These are phyloP conservation scores for Tetracladium setigerum DNA, from an alignment of 495 filamentous ascomycete species.

Conservation along the genomic window DNA sequence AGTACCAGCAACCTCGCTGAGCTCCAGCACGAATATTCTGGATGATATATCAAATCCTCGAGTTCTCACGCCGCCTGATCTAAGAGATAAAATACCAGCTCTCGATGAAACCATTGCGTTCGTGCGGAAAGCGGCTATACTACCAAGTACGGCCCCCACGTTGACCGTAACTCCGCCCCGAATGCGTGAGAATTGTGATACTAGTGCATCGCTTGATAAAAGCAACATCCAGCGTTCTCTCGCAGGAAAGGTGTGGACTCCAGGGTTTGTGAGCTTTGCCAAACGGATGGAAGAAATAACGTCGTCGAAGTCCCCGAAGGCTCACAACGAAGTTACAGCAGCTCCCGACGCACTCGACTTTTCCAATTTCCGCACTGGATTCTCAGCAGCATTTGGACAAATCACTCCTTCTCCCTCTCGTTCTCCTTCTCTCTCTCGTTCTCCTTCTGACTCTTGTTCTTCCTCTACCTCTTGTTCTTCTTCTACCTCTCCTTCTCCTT, in stretches of 20 bases:
- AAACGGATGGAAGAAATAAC: neutral
- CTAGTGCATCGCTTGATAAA: neutral
- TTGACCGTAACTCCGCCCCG: conserved; percentile 4
- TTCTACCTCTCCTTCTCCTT: too few relatives aligned
- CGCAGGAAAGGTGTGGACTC: neutral
- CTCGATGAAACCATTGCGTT: conserved; percentile 3
- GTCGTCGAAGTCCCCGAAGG: neutral
- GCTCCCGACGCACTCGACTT: conserved; percentile 2
- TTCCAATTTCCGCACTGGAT: conserved; percentile 3
- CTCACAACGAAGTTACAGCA: neutral
- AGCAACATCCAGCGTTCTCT: neutral
- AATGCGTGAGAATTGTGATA: neutral
- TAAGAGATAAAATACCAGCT: conserved; percentile 8
- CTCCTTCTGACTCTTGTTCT: too few relatives aligned
- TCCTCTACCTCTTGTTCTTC: too few relatives aligned
- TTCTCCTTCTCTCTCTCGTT: too few relatives aligned
- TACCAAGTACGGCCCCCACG: neutral
- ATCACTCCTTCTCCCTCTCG: conserved; percentile 4
- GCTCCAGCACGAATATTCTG: neutral
- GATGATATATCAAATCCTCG: neutral
- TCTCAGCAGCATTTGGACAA: neutral
- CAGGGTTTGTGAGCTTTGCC: too few relatives aligned
- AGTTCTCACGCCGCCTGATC: neutral
- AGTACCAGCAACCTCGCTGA: neutral
- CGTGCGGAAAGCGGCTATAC: neutral